Evolutionary conservation across 805 yeast species (phyloP), one percentile per base, ranked within the genome.

Genomic region (Metschnikowia kofuensis): DNA sequence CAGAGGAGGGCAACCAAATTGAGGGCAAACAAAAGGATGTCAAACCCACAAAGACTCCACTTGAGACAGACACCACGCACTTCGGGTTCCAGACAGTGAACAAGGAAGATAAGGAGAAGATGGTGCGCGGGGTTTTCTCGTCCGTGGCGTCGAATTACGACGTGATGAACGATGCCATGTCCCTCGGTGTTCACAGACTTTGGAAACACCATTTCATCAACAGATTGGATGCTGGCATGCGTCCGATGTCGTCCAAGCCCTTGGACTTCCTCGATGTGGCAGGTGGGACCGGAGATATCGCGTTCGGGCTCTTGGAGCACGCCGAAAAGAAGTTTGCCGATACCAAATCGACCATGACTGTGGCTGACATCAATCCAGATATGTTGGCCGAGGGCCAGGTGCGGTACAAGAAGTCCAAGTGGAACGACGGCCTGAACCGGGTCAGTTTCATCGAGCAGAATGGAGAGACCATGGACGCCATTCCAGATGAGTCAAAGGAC

Each of bases 211-310:
- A 91, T 63, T 86, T 94, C 65, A 90, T 94, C 60, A 78, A 83
- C 58, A 82, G 88, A 56, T 74, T 94, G 48, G 97, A 94, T 64
- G 96, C 97, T 39, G 99, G 99, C 32, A 83, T 82, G 74, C 80
- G 98, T 63, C 92, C 96, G 6, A 95, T 92, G 40, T 79, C 82
- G 12, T 66, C 72, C 12, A 80, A 84, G 55, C 96, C 97, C 4
- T 74, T 94, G 59, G 81, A 84, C 50, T 92, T 94, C 62, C 77
- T 94, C 54, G 99, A 94, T 68, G 98, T 94, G 49, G 99, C 99
- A 28, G 99, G 99, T 51, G 99, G 99, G 26, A 89, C 98, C 10
- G 99, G 99, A 41, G 99, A 94, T 64, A 92, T 94, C 68, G 99
- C 99, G 1, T 89, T 89, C 69, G 95, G 99, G 2, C 77, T 94